Percentiles rank a stretch among this genome's conserved stretches.
Conservation (phyloP, 768 basidiomycete species). For the Tylopilus subfusipes region DNA sequence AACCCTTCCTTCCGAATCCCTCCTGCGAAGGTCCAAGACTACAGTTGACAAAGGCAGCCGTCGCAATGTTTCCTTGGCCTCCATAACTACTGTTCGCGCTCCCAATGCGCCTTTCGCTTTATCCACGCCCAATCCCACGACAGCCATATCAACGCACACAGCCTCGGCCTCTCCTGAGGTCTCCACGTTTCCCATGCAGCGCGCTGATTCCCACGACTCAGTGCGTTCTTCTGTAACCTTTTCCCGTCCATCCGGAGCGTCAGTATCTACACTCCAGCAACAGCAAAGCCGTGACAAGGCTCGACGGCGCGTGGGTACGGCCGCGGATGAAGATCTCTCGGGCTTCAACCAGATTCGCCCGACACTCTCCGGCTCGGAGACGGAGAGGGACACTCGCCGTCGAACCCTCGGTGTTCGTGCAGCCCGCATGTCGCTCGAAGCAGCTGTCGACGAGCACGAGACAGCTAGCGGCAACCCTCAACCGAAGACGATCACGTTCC, state of each 20-base stretch:
- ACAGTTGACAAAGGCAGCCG: slow-evolving; percentile 29
- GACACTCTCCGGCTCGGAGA: slow-evolving; percentile 46
- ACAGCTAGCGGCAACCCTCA: slow-evolving; percentile 32
- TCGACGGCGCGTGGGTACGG: slow-evolving; percentile 32
- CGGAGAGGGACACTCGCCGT: slow-evolving; percentile 43
- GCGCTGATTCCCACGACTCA: slow-evolving; percentile 48
- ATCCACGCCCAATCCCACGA: slow-evolving; percentile 58
- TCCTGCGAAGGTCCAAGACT: slow-evolving; percentile 25
- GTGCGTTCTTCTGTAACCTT: slow-evolving; percentile 54
- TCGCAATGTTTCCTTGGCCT: slow-evolving; percentile 43
- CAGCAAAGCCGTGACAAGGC: slow-evolving; percentile 42
- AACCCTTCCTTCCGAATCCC: slow-evolving; percentile 56
- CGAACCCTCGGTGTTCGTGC: slow-evolving; percentile 38
- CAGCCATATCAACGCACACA: slow-evolving; percentile 63
- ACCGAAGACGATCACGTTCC: slow-evolving; percentile 35
- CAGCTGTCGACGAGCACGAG: slow-evolving; percentile 28
- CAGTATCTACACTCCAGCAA: slow-evolving; percentile 54
- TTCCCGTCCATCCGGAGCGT: slow-evolving; percentile 56
- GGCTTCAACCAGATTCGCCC: slow-evolving; percentile 26
- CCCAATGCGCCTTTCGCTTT: slow-evolving; percentile 42
- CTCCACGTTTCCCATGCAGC: slow-evolving; percentile 33
- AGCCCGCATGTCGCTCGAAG: slow-evolving; percentile 47
- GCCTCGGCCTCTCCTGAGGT: slow-evolving; percentile 46
- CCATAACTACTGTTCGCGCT: slow-evolving; percentile 45
- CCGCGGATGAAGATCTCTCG: slow-evolving; percentile 23